Base-by-base conservation (phyloP, 2,329 filamentous ascomycete genomes). In the Aspergillus transmontanensis region DNA sequence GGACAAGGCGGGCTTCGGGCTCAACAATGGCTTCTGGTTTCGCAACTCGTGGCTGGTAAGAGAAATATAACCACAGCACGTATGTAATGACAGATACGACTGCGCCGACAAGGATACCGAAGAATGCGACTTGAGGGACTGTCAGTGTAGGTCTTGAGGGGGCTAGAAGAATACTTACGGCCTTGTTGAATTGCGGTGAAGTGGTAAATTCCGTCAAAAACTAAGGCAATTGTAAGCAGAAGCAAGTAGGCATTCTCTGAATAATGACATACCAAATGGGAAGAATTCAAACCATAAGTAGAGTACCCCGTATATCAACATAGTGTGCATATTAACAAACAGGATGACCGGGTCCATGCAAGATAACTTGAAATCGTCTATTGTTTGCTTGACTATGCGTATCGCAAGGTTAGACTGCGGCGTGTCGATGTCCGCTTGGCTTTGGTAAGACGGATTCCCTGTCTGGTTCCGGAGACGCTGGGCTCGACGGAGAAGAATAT, bases 211-310 rank as follows among this genome's bases (percentile, higher is more conserved):
- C 50, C 65, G 16, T 59, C 58, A 50, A 67, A 65, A 3, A 67
- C 65, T 61, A 36, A 30, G 4, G 43, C 10, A 39, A 6, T 16
- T 3, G 43, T 50, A 23, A 46, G 28, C n/a, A 23, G n/a, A 32
- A 6, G 26, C 26, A 51, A 1, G 11, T 6, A n/a, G 23, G 26
- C 23, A 4, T 36, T 48, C 5, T 10, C 11, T 2, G n/a, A 30
- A 28, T 34, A 14, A 4, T 26, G 9, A 39, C 61, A 51, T 61
- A 68, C 67, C 63, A 48, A 63, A 66, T 41, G 68, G 68, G 45
- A 68, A 69, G 14, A 67, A 64, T 19, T 68, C 68, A 58, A 68
- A 69, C 63, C 66, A 69, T 3, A 68, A 45, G 39, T 69, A 69
- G 3, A 69, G 55, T 7, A 69, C 45, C 10, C 64, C 64, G 36